Percentiles rank a stretch among this genome's conserved stretches.
These are phyloP conservation scores for Microthlaspi erraticum DNA, from an alignment of 345 rosid genomes.

Conservation along the genomic window DNA sequence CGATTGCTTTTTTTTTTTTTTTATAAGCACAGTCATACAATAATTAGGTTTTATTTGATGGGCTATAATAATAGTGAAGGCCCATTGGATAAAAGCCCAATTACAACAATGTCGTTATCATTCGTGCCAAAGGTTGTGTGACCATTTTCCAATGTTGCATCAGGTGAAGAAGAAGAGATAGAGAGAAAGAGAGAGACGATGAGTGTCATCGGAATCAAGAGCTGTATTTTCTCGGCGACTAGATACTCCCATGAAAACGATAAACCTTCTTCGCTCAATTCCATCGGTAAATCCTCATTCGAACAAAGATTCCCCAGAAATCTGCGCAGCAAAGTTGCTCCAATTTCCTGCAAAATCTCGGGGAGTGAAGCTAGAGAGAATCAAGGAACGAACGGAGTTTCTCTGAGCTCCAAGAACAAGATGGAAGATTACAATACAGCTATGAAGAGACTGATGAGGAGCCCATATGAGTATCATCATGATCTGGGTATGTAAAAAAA, in stretches of 20 bases:
- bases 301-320: slow-evolving; percentile 36
- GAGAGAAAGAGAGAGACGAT: slow-evolving; percentile 34
- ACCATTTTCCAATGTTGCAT: slow-evolving; percentile 36
- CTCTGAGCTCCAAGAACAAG: slow-evolving; percentile 53
- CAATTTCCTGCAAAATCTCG: slow-evolving; percentile 53
- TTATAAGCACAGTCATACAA: background rate
- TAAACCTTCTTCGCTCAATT: slow-evolving; percentile 11
- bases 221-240: slow-evolving; percentile 43
- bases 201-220: slow-evolving; percentile 42
- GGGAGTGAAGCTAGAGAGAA: slow-evolving; percentile 50
- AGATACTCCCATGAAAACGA: slow-evolving; percentile 35
- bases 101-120: slow-evolving; percentile 4
- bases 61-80: background rate
- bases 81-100: slow-evolving; percentile 7
- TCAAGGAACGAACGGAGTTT: slow-evolving; percentile 39
- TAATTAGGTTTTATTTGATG: background rate
- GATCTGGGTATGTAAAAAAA: slow-evolving; percentile 64
- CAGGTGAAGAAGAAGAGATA: slow-evolving; percentile 23
- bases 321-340: slow-evolving; percentile 38
- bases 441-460: slow-evolving; percentile 92
- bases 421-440: slow-evolving; percentile 77
- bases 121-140: slow-evolving; percentile 21
- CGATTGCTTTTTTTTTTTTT: background rate
- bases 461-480: slow-evolving; percentile 91
- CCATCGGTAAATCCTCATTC: slow-evolving; percentile 25